These are phyloP conservation scores for Dioscorea dumetorum DNA, from an alignment of 106 monocot genomes.

Conservation along the genomic window DNA sequence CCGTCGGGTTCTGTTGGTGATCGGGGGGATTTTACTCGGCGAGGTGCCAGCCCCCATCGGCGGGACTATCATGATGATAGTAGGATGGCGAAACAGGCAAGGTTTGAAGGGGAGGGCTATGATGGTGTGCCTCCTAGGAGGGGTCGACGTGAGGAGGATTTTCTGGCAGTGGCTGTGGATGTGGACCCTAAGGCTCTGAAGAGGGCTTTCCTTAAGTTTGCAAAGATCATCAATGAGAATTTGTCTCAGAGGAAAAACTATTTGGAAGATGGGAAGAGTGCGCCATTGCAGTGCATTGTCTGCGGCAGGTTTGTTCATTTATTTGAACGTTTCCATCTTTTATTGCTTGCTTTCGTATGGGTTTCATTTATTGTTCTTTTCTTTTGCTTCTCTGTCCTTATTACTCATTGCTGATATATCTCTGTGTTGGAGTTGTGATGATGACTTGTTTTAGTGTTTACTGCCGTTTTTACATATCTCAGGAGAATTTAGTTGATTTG, in stretches of 20 bases:
- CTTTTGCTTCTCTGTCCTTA: too few species aligned
- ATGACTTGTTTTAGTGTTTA: too few species aligned
- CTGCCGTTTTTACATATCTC: too few species aligned
- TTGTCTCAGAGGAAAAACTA: constrained; percentile 34
- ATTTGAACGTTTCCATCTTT: background rate
- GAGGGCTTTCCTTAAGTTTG: constrained; percentile 68
- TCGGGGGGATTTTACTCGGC: constrained; percentile 3
- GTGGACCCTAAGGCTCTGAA: constrained; percentile 59
- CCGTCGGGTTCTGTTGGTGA: background rate
- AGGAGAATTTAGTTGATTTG: too few species aligned
- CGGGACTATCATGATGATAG: constrained; percentile 13
- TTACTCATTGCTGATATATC: too few species aligned
- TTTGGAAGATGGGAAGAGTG: constrained; percentile 55
- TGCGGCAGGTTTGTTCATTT: constrained; percentile 75
- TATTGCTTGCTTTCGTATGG: background rate
- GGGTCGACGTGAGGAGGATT: constrained; percentile 6
- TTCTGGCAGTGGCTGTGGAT: constrained; percentile 5
- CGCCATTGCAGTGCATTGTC: constrained; percentile 57
- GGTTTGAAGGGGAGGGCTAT: constrained; percentile 26
- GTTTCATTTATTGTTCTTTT: too few species aligned
- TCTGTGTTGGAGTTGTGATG: too few species aligned
- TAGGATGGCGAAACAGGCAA: constrained; percentile 41
- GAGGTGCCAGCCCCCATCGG: constrained; percentile 10
- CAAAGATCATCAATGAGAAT: constrained; percentile 67
- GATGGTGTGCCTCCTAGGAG: constrained; percentile 17